Conservation (phyloP, 78 protist genomes). For the Tieghemostelium lacteum region DNA sequence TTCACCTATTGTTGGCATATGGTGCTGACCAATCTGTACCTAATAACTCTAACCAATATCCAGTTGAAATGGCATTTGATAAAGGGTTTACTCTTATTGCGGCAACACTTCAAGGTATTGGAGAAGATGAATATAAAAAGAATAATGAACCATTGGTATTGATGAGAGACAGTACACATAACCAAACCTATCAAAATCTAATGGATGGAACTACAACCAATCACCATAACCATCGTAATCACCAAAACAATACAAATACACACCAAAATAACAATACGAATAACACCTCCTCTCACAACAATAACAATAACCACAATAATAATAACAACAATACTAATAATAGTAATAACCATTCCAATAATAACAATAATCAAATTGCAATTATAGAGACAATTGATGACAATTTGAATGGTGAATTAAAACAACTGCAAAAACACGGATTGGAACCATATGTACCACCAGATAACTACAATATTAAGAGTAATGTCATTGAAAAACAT, state of each 20-base stretch:
- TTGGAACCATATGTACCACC: conserved; percentile 51
- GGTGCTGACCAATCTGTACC: conserved; percentile 73
- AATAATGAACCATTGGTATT: too few relatives aligned
- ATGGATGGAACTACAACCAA: too few relatives aligned
- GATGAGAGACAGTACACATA: too few relatives aligned
- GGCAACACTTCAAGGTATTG: conserved; percentile 31
- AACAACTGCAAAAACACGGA: conserved; percentile 33
- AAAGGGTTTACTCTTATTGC: conserved; percentile 64
- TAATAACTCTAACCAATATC: conserved; percentile 26
- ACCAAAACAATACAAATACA: too few relatives aligned
- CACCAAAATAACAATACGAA: too few relatives aligned
- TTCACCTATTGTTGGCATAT: conserved; percentile 13
- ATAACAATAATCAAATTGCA: background rate
- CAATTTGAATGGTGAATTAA: conserved; percentile 4
- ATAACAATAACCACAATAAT: background rate
- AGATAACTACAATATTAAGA: conserved; percentile 9
- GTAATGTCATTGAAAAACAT: conserved; percentile 55
- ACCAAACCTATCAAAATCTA: too few relatives aligned
- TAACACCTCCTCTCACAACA: background rate
- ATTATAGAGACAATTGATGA: background rate
- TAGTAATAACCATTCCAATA: background rate
- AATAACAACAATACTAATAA: too few relatives aligned
- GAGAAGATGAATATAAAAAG: conserved; percentile 13
- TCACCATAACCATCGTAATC: too few relatives aligned
- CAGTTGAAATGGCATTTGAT: conserved; percentile 69